Evolutionary conservation across 1,139 yeast species (phyloP), one percentile per base, ranked within the genome.

Genomic region (Yamadazyma diospyri): DNA sequence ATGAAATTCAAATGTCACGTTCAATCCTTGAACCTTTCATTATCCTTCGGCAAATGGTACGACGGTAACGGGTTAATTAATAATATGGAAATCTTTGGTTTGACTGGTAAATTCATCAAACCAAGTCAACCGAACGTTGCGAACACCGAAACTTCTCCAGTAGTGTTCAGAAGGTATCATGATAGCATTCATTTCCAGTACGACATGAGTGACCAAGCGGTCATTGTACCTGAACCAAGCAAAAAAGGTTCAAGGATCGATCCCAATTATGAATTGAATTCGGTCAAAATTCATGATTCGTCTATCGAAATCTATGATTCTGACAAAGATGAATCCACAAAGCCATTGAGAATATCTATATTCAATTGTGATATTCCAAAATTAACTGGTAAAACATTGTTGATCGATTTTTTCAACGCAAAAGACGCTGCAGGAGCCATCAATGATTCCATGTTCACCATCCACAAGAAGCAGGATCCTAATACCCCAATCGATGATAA

Each of bases 381-480:
- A 40, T 52, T 83, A 25, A 64, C 86, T 29, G 72, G 80, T 12
- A 68, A 72, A 36, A 69, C 82, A 59, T 48, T 79, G 25, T 59
- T 80, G 33, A 59, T 79, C 36, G 92, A 82, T 53, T 69, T 82
- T 37, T 72, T 83, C 58, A 78, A 78, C 50, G 85, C 88, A 11
- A 69, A 69, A 38, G 77, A 80, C 34, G 79, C 81, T 18, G 77
- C 82, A 12, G 94, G 94, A 1, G 76, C 88, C 1, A 66, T 82
- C 10, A 81, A 82, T 47, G 81, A 81, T 38, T 76, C 92, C 0
- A 64, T 83, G 61, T 82, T 82, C 57, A 81, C 87, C 2, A 70
- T 83, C 15, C 92, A 82, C 46, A 81, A 81, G 39, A 64, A 65
- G 37, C 73, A 65, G 43, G 51, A 51, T 18, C 51, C 41, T 40